A percentile compares a stretch with the other conserved stretches of the same genome.
phyloP scores from a whole-genome alignment of 305 asterid species.

The Fraxinus angustifolia region DNA sequence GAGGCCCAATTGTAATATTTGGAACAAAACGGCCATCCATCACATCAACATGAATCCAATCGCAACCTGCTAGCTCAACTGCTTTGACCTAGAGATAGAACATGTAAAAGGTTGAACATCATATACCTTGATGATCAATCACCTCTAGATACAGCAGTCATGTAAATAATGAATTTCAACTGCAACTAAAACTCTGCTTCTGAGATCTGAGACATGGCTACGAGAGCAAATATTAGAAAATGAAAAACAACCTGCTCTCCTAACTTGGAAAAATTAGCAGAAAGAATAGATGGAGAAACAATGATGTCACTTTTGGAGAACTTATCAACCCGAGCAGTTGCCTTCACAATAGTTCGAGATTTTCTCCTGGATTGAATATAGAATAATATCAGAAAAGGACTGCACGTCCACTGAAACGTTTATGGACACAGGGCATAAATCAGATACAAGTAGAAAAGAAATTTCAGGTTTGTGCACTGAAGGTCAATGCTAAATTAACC shows the following conservation, averaged over 20 bases:
- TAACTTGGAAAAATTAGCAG: conserved; percentile 86
- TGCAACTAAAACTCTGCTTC: background rate
- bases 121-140: background rate
- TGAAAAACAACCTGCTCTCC: conserved; percentile 82
- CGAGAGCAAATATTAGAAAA: conserved; percentile 1
- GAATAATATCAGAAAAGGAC: conserved; percentile 20
- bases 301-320: conserved; percentile 85
- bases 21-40: conserved; percentile 99
- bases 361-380: conserved; percentile 55
- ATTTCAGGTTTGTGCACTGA: background rate
- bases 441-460: background rate
- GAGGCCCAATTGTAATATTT: conserved; percentile 96
- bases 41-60: conserved; percentile 99
- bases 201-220: background rate
- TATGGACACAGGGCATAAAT: background rate
- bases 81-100: conserved; percentile 75
- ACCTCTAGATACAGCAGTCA: conserved; percentile 7
- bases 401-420: conserved; percentile 5
- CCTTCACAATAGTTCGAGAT: conserved; percentile 60
- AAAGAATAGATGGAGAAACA: conserved; percentile 96
- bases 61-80: conserved; percentile 95
- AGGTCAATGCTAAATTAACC: background rate
- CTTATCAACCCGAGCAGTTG: conserved; percentile 84
- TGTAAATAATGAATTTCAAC: conserved; percentile 5
- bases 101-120: conserved; percentile 5